Conservation (phyloP, 768 basidiomycete genomes). For the Phallus indusiatus region DNA sequence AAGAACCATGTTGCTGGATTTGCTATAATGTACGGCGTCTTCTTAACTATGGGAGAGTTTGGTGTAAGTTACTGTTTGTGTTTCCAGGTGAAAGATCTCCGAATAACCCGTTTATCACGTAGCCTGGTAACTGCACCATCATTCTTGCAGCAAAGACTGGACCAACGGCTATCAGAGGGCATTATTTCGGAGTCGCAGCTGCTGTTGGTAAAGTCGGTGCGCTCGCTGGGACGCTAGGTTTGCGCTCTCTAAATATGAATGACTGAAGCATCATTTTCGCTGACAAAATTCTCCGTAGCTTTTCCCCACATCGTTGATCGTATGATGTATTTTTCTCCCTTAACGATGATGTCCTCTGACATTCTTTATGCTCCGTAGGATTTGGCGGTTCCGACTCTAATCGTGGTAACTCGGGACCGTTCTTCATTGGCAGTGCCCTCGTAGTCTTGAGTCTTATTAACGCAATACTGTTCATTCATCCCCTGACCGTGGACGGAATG, state of each 20-base stretch:
- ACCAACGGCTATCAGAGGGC: slow-evolving; percentile 25
- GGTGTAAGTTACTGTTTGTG: slow-evolving; percentile 9
- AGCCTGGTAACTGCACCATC: slow-evolving; percentile 30
- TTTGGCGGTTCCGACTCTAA: slow-evolving; percentile 47
- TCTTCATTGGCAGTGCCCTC: slow-evolving; percentile 74
- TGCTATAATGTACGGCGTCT: slow-evolving; percentile 17
- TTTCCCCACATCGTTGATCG: slow-evolving; percentile 61
- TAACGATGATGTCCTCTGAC: too few species aligned
- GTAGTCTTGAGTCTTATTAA: slow-evolving; percentile 70
- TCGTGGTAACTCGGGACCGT: slow-evolving; percentile 75
- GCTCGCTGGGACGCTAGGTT: slow-evolving; percentile 74
- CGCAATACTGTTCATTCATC: slow-evolving; percentile 63
- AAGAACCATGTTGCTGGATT: slow-evolving; percentile 19
- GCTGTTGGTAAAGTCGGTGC: slow-evolving; percentile 77
- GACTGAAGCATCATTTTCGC: not conserved
- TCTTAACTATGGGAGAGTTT: slow-evolving; percentile 31
- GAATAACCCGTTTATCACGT: not conserved
- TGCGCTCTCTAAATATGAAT: slow-evolving; percentile 17
- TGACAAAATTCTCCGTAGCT: slow-evolving; percentile 24
- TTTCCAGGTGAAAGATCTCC: not conserved
- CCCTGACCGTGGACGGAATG: slow-evolving; percentile 74
- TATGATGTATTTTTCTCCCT: slow-evolving; percentile 17
- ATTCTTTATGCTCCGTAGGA: slow-evolving; percentile 27
- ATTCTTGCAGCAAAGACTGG: slow-evolving; percentile 31
- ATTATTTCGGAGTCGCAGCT: slow-evolving; percentile 24